Percentiles rank a stretch among this genome's conserved stretches.
phyloP scores from a whole-genome alignment of 2,329 filamentous ascomycete genomes.

The Alternaria novae-zelandiae region DNA sequence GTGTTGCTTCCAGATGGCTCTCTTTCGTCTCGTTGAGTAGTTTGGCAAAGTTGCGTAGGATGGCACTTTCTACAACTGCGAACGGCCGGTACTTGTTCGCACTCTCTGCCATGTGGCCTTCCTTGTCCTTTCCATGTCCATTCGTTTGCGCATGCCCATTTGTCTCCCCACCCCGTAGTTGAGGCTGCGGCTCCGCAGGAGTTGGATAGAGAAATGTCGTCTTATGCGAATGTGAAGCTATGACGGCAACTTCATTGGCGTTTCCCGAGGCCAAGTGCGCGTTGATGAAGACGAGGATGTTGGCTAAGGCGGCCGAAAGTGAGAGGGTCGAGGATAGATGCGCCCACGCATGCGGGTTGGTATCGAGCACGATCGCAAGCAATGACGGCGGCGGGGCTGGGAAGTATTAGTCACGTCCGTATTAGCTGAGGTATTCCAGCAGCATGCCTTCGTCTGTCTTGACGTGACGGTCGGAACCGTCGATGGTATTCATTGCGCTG shows the following conservation, averaged over 20 bases:
- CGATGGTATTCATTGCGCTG: slow-evolving; percentile 67
- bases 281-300: slow-evolving; percentile 95
- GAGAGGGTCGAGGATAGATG: slow-evolving; percentile 76
- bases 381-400: slow-evolving; percentile 74
- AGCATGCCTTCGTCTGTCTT: slow-evolving; percentile 44
- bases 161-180: slow-evolving; percentile 18
- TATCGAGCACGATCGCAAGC: slow-evolving; percentile 90
- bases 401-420: slow-evolving; percentile 9
- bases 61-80: slow-evolving; percentile 80
- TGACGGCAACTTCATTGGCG: slow-evolving; percentile 87
- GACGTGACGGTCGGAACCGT: slow-evolving; percentile 60
- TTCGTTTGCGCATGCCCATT: slow-evolving; percentile 39
- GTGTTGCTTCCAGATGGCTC: slow-evolving; percentile 67
- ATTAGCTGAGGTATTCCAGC: background rate
- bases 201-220: slow-evolving; percentile 89
- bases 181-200: slow-evolving; percentile 36
- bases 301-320: slow-evolving; percentile 82
- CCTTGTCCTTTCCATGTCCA: slow-evolving; percentile 25
- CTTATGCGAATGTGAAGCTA: slow-evolving; percentile 86
- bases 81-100: slow-evolving; percentile 96
- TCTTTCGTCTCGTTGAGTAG: slow-evolving; percentile 73
- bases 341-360: slow-evolving; percentile 94
- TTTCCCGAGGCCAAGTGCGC: slow-evolving; percentile 94
- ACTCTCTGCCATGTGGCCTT: slow-evolving; percentile 46
- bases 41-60: slow-evolving; percentile 74